These are phyloP conservation scores for Tinospora cordifolia DNA, from an alignment of 164 flowering plant species.

Conservation along the genomic window DNA sequence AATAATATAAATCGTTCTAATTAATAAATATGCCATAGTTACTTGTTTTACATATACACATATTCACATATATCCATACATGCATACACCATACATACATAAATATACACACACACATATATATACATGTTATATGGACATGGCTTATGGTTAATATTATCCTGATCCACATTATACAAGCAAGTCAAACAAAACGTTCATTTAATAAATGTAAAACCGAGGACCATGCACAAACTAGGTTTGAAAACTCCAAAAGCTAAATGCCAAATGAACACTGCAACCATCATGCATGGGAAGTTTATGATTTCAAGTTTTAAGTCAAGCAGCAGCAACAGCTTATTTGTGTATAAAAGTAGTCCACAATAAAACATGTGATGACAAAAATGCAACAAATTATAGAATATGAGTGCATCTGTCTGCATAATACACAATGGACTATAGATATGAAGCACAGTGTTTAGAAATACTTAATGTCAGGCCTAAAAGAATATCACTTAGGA, in stretches of 20 bases:
- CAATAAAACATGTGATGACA: neutral
- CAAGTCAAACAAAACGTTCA: neutral
- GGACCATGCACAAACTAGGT: neutral
- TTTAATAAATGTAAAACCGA: neutral
- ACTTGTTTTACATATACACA: too few relatives aligned
- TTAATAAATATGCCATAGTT: too few relatives aligned
- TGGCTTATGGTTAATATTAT: neutral
- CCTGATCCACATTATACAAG: neutral
- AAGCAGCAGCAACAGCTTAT: neutral
- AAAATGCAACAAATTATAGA: neutral
- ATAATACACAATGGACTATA: neutral
- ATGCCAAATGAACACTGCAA: neutral
- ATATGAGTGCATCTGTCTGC: neutral
- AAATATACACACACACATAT: too few relatives aligned
- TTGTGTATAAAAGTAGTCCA: neutral
- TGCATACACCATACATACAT: too few relatives aligned
- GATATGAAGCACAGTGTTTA: too few relatives aligned
- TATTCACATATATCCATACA: too few relatives aligned
- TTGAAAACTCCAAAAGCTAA: neutral
- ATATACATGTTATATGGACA: too few relatives aligned
- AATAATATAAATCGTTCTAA: too few relatives aligned
- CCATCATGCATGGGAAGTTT: neutral
- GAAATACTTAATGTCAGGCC: too few relatives aligned
- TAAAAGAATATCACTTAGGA: too few relatives aligned
- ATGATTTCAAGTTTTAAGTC: neutral